Percentiles rank a stretch among this genome's conserved stretches.
These are phyloP conservation scores for Fusarium setosum DNA, from an alignment of 2,329 filamentous ascomycete species.

Conservation along the genomic window DNA sequence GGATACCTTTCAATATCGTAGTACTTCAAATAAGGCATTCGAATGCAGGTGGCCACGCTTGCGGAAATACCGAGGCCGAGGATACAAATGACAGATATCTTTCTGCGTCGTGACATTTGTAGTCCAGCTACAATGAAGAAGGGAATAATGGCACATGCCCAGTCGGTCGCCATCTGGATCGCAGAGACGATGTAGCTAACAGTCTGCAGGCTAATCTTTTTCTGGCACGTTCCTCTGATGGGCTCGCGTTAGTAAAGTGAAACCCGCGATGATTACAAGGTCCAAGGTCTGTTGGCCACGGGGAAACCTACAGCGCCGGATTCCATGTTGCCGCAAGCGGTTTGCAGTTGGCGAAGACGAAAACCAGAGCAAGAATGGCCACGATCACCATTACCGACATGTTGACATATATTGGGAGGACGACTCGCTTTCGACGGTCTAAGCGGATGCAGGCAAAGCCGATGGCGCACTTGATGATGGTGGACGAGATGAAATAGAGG, in stretches of 20 bases:
- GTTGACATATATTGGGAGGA: constrained; percentile 8
- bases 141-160: neutral
- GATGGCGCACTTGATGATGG: constrained; percentile 13
- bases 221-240: neutral
- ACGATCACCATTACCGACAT: constrained; percentile 15
- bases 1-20: constrained; percentile 10
- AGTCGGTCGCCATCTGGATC: neutral
- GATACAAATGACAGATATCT: neutral
- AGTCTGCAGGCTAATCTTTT: neutral
- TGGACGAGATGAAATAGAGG: constrained; percentile 8
- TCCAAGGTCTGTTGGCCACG: neutral
- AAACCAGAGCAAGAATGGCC: neutral
- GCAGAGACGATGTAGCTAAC: neutral
- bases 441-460: constrained; percentile 1
- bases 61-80: neutral
- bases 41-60: neutral
- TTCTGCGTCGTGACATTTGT: neutral
- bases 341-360: constrained; percentile 20
- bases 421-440: constrained; percentile 1
- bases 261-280: too few species aligned
- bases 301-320: neutral
- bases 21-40: constrained; percentile 19
- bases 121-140: neutral
- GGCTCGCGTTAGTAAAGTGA: neutral
- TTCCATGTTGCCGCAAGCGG: constrained; percentile 16